phyloP scores from a whole-genome alignment of 1,139 yeast genomes.

The Trichomonascaceae sp. region DNA sequence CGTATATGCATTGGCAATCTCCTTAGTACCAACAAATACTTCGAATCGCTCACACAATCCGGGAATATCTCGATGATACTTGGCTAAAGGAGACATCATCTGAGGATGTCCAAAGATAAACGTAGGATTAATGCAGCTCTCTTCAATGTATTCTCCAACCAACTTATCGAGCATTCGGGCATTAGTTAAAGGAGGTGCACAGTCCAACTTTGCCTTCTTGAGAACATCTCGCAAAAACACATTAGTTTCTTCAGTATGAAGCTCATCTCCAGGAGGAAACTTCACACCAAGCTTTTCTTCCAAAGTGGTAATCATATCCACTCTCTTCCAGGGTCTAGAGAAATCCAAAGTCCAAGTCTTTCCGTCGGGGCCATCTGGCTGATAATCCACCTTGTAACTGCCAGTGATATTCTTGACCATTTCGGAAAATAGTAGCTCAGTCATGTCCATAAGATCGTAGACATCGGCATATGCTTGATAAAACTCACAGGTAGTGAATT shows the following conservation, averaged over 20 bases:
- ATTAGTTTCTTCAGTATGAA: conserved; percentile 92
- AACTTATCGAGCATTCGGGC: conserved; percentile 98
- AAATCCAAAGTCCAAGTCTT: conserved; percentile 77
- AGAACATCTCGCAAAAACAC: conserved; percentile 78
- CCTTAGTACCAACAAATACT: conserved; percentile 97
- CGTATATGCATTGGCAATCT: conserved; percentile 96
- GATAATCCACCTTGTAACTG: conserved; percentile 74
- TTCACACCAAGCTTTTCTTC: conserved; percentile 80
- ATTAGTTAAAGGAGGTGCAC: conserved; percentile 94
- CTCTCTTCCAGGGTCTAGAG: conserved; percentile 96
- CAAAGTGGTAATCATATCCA: conserved; percentile 93
- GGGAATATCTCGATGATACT: conserved; percentile 84
- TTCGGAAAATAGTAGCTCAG: conserved; percentile 89
- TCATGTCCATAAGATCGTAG: conserved; percentile 92
- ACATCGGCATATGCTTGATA: conserved; percentile 94
- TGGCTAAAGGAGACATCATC: conserved; percentile 99
- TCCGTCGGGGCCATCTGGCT: conserved; percentile 83
- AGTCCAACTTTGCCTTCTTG: conserved; percentile 75
- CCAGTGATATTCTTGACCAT: conserved; percentile 97
- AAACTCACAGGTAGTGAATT: conserved; percentile 95
- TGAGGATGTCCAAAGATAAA: conserved; percentile 98
- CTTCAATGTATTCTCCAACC: conserved; percentile 88
- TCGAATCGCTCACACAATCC: conserved; percentile 98
- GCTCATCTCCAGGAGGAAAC: conserved; percentile 93
- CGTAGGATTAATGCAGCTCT: conserved; percentile 90